phyloP scores from a whole-genome alignment of 768 basidiomycete genomes.

The Gloeopeniophorella convolvens region DNA sequence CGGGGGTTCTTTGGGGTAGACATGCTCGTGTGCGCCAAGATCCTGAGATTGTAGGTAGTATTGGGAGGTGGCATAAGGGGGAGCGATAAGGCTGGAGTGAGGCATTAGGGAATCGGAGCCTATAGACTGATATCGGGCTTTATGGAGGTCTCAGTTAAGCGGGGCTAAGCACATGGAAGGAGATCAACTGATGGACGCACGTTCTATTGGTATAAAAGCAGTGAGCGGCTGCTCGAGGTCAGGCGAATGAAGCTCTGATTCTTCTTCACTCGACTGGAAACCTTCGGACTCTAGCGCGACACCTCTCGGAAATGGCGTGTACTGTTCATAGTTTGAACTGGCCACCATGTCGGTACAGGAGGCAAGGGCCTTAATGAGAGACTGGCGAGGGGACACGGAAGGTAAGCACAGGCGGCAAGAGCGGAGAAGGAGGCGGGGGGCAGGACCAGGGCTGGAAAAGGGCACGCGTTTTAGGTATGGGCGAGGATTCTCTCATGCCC shows the following conservation, averaged over 20 bases:
- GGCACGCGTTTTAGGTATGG: constrained; percentile 16
- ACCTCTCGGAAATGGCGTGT: constrained; percentile 46
- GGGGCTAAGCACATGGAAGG: constrained; percentile 1
- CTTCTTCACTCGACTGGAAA: constrained; percentile 67
- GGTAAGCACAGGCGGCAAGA: constrained; percentile 28
- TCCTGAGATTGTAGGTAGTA: constrained; percentile 16
- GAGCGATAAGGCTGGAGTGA: constrained; percentile 18
- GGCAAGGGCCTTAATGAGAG: constrained; percentile 24
- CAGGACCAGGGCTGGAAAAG: constrained; percentile 22
- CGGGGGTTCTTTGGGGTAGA: constrained; percentile 18
- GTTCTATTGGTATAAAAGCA: constrained; percentile 25
- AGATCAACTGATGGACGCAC: constrained; percentile 27
- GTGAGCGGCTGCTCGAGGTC: constrained; percentile 51
- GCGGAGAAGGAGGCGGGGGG: constrained; percentile 25
- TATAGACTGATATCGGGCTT: constrained; percentile 59
- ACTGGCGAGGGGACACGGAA: constrained; percentile 23
- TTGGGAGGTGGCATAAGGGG: constrained; percentile 13
- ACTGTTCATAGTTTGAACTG: constrained; percentile 47
- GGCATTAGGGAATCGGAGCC: constrained; percentile 16
- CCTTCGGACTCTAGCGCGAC: constrained; percentile 53
- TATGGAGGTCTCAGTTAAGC: constrained; percentile 29
- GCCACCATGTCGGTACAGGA: constrained; percentile 45
- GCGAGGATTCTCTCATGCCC: constrained; percentile 10
- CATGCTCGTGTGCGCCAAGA: constrained; percentile 11
- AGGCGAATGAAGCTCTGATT: constrained; percentile 70